Base-by-base conservation (phyloP, 805 yeast genomes). In the Wickerhamomyces kurtzmanii region DNA sequence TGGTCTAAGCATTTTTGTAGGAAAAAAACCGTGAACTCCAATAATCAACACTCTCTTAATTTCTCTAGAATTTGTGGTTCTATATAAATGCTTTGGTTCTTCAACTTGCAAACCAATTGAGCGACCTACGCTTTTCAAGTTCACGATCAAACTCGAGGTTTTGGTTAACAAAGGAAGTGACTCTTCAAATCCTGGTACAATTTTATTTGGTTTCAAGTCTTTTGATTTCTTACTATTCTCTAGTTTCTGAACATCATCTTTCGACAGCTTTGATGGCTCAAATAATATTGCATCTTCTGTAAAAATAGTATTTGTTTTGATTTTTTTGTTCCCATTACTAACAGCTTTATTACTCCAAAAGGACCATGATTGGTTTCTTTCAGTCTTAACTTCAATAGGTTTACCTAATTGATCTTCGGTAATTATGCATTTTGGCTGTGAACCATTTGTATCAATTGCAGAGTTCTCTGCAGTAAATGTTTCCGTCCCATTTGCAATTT, bases 21-120 rank as follows among this genome's bases (percentile, higher is more conserved):
- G 98, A 58, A 91, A 89, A 46, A 87, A 89, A 1, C 98, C 98
- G 56, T 89, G 98, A 2, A 89, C 87, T 0, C 98, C 98, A 33
- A 89, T 73, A 20, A 91, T 79, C 17, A 89, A 65, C 0, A 82
- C 82, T 37, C 75, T 72, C 32, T 70, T 68, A 20, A 71, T 60
- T 8, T 34, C 31, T 6, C 19, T 26, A n/a, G 40, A 23, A 29
- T 24, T 16, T 17, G 17, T 18, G 3, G 36, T 33, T 19, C 51
- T 37, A 22, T 42, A 47, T 3, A 48, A 35, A 32, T 45, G 51
- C 15, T 33, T 40, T 6, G 48, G 50, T 17, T 41, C 39, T n/a
- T 35, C 30, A 18, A 43, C 47, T 12, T 34, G 39, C 20, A 47
- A 47, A 1, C 52, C 52, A 2, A 47, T 28, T 1, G 43, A 37